Evolutionary conservation across 306 rosid genomes (phyloP), one percentile per base, ranked within the genome.

Genomic region (Quercus agrifolia): DNA sequence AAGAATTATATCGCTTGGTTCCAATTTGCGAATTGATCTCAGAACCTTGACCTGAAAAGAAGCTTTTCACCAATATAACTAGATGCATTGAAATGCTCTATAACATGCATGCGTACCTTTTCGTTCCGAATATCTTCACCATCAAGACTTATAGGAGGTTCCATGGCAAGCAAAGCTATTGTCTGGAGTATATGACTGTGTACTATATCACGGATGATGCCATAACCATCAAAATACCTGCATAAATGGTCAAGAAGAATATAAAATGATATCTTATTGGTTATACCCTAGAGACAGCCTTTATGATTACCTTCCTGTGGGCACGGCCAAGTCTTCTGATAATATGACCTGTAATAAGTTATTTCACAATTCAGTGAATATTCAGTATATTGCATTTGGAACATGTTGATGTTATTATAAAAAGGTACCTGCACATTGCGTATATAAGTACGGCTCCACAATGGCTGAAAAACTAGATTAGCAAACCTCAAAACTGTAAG

Each of bases 121-220:
- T 94, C 98, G 78, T 91, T 92, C 82, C 97, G 91, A 84, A 94
- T 89, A 84, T 92, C 94, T 89, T 94, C 97, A 69, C 97, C 97
- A 71, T 88, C 89, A 31, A 94, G 94, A 87, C 94, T 89, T 83
- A 92, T 84, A 14, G 98, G 98, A 49, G 96, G 96, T 83, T 94
- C 98, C 97, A 92, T 92, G 83, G 97, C 97, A 79, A 94, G 98
- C 86, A 94, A 81, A 49, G 98, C 97, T 82, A 94, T 83, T 71
- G 94, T 91, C 84, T 92, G 97, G 75, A 94, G 93, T 73, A 92
- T 88, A 86, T 92, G 98, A 77, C 97, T 91, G 85, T 92, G 98
- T 72, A 90, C 89, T 83, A 91, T 86, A 85, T 94, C 98, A 19
- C 97, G 92, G 54, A 94, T 88, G 76, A 92, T 89, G 77, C 98